Evolutionary conservation across 805 yeast species (phyloP).

Genomic region (Saccharomyces jurei): DNA sequence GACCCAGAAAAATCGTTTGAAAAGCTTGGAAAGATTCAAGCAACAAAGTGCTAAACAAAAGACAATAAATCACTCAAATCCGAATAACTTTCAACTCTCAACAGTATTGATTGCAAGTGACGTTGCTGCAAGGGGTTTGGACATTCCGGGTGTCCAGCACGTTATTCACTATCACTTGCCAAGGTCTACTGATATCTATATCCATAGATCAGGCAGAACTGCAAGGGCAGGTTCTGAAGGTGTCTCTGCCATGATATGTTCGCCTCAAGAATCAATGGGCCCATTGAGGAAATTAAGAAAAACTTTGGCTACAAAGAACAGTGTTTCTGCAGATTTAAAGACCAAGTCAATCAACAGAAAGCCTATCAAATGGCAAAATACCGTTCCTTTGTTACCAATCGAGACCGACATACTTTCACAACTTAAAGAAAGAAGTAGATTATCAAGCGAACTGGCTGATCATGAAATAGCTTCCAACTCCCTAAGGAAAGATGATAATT

Average conservation of each 20-base stretch:
- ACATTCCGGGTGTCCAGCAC: constrained; percentile 82
- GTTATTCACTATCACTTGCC: constrained; percentile 96
- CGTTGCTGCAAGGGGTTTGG: constrained; percentile 97
- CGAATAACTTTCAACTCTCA: constrained; percentile 15
- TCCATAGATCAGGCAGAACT: constrained; percentile 97
- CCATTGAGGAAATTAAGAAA: constrained; percentile 71
- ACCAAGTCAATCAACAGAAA: constrained; percentile 8
- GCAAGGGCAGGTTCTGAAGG: constrained; percentile 92
- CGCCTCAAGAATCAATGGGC: constrained; percentile 89
- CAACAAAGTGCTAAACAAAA: neutral
- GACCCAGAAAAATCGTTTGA: constrained; percentile 88
- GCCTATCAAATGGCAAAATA: constrained; percentile 41
- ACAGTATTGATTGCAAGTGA: constrained; percentile 86
- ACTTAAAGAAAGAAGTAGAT: constrained; percentile 54
- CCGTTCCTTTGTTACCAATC: constrained; percentile 63
- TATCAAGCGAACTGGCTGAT: constrained; percentile 74
- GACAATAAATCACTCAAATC: neutral
- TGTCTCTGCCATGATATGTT: constrained; percentile 87
- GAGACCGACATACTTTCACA: constrained; percentile 69
- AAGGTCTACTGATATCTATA: constrained; percentile 85
- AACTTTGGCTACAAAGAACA: constrained; percentile 34
- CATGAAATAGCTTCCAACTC: constrained; percentile 53
- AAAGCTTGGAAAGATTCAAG: constrained; percentile 73
- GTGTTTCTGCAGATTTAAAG: constrained; percentile 5
- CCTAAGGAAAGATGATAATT: constrained; percentile 57